Evolutionary conservation across 441 rosid genomes (phyloP), one percentile per base, ranked within the genome.

Genomic region (Rhodomyrtus psidioides): DNA sequence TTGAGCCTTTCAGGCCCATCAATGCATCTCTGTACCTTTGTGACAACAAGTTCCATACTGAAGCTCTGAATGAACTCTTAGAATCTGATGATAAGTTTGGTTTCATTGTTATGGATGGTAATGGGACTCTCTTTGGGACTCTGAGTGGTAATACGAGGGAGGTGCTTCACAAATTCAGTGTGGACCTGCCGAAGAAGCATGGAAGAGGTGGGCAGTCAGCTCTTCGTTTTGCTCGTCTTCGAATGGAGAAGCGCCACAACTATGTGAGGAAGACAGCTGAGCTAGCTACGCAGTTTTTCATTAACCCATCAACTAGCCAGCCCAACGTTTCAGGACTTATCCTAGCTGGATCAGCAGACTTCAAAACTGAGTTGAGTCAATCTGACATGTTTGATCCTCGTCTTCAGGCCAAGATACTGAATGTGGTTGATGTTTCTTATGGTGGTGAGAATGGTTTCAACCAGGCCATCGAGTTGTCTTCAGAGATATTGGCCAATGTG

Each of bases 151-250:
- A 95, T 76, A 91, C 98, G 5, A 89, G 98, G 51, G 97, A 95
- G 90, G 96, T 95, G 87, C 94, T 95, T 82, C 98, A 95, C 88
- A 95, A 95, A 83, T 94, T 94, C 83, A 87, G 89, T 83, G 98
- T 95, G 82, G 98, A 95, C 90, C 94, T 94, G 82, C 98, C 98
- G 1, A 95, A 95, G 94, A 95, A 95, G 79, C 97, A 95, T 82
- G 97, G 96, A 19, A 94, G 98, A 90, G 98, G 98, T 91, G 98
- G 98, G 54, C 98, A 95, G 86, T 94, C 97, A 62, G 98, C 98
- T 34, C 95, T 94, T 87, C 94, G 96, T 26, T 95, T 95, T 92
- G 96, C 95, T 39, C 92, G 98, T 42, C 95, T 94, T 85, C 93
- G 97, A 28, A 95, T 93, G 95, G 98, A 92, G 90, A 95, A 95